Evolutionary conservation across 805 yeast genomes (phyloP), one percentile per base, ranked within the genome.

Genomic region (Metschnikowia colocasiae): DNA sequence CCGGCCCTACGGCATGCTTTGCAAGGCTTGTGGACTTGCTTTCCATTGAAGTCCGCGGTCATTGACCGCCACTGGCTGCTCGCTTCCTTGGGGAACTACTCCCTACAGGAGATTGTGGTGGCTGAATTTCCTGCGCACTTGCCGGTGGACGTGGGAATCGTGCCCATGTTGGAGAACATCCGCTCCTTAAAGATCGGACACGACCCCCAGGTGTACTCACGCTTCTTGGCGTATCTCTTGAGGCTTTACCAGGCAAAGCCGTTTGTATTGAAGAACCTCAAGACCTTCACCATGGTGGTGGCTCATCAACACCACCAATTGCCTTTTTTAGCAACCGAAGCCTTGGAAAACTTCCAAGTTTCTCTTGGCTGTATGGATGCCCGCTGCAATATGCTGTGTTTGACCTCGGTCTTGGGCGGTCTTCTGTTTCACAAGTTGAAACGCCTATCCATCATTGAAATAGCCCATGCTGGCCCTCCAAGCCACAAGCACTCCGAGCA

Each of bases 331-430:
- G 43, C 57, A 30, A 58, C 67, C 58, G 25, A 23, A 4, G 32
- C 27, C n/a, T 48, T 68, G 6, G 58, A 63, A 39, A 68, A 67
- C 31, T 59, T 85, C 38, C 56, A 56, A 43, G 22, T 84, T 16
- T 67, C 68, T 6, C 57, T 81, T 25, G 85, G 85, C 1, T 80
- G 87, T 56, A 78, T 76, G 49, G 69, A 72, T 19, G 63, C 59
- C 0, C 73, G 80, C 52, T 62, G 65, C 37, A 52, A 48, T 45
- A 63, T 62, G 34, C 68, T 67, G 7, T 82, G 86, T 55, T 57
- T 79, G 8, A 62, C 66, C 9, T 68, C 72, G 5, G 62, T 68
- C 25, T 47, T 75, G 15, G 66, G 76, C 0, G 71, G 73, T 4
- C 45, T 48, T 4, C 47, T 48, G 13, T 55, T 73, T 27, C 48